Evolutionary conservation across 2,329 filamentous ascomycete species (phyloP).

Genomic region (Ophiostoma australiae): DNA sequence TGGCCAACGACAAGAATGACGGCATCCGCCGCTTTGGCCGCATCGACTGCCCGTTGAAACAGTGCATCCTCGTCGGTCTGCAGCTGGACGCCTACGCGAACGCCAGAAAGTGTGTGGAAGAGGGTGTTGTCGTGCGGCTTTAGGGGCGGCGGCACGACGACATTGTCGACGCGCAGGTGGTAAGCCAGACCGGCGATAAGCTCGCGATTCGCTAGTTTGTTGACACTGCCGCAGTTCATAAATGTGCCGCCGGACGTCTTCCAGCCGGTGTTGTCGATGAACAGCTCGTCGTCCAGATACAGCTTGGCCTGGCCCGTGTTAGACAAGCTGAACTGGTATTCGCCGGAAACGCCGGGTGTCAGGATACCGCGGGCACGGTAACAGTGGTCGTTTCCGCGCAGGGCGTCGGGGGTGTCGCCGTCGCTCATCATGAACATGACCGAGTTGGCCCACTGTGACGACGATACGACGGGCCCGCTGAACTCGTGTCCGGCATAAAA

Average conservation of each 20-base stretch:
- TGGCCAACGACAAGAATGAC: constrained; percentile 23
- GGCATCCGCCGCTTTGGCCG: constrained; percentile 42
- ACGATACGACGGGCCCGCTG: constrained; percentile 22
- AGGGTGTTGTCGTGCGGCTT: constrained; percentile 30
- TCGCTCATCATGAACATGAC: constrained; percentile 29
- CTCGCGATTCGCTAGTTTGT: constrained; percentile 18
- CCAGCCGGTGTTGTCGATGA: constrained; percentile 45
- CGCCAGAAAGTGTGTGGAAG: constrained; percentile 29
- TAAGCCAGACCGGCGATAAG: constrained; percentile 25
- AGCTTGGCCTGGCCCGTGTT: constrained; percentile 25
- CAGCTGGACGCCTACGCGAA: constrained; percentile 25
- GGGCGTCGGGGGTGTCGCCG: constrained; percentile 25
- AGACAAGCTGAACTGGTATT: constrained; percentile 32
- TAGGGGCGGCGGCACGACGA: constrained; percentile 26
- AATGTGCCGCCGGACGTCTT: constrained; percentile 37
- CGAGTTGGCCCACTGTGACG: constrained; percentile 27
- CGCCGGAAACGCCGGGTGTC: constrained; percentile 30
- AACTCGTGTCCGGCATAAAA: constrained; percentile 26
- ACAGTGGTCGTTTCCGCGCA: constrained; percentile 31
- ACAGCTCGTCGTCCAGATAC: constrained; percentile 38
- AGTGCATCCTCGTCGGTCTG: constrained; percentile 20
- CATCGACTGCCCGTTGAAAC: constrained; percentile 26
- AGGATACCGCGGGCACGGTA: constrained; percentile 32
- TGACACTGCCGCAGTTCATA: constrained; percentile 28
- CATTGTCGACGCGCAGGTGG: constrained; percentile 27